Conservation (phyloP, 805 yeast species). For the Sugiyamaella floridensis region DNA sequence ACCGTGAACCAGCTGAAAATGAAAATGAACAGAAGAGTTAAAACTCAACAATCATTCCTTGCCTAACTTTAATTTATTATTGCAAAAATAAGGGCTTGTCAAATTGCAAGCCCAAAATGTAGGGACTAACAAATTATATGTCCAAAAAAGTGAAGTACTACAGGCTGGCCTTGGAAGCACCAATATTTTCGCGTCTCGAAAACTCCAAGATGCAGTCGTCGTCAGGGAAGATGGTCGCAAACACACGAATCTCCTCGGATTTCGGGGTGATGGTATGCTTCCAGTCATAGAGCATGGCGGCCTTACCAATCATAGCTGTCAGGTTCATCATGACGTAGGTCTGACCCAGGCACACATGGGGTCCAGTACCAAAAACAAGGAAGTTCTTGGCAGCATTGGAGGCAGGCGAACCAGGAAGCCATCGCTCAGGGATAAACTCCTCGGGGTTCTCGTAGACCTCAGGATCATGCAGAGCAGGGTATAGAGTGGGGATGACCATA, state of each 20-base stretch:
- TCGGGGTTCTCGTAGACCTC: constrained; percentile 95
- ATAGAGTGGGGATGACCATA: constrained; percentile 92
- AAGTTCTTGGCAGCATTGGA: constrained; percentile 78
- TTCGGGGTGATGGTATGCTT: constrained; percentile 74
- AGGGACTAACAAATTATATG: too few relatives aligned
- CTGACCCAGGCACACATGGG: constrained; percentile 94
- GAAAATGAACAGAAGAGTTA: too few relatives aligned
- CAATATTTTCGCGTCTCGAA: constrained; percentile 15
- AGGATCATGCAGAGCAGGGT: constrained; percentile 95
- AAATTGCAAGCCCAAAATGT: too few relatives aligned
- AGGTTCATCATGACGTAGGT: constrained; percentile 87
- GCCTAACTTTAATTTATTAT: too few relatives aligned
- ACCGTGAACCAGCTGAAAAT: too few relatives aligned
- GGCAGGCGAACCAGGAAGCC: constrained; percentile 71
- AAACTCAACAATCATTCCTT: too few relatives aligned
- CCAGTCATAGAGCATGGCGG: constrained; percentile 72
- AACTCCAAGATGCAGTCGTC: constrained; percentile 85
- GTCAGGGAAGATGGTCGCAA: constrained; percentile 96
- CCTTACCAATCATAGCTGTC: constrained; percentile 87
- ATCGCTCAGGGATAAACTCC: constrained; percentile 90
- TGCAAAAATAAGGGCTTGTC: too few relatives aligned
- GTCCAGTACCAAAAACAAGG: constrained; percentile 96
- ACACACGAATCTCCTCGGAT: constrained; percentile 89
- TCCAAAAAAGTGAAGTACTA: too few relatives aligned
- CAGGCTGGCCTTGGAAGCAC: not conserved